A percentile compares a stretch with the other conserved stretches of the same genome.
phyloP scores from a whole-genome alignment of 371 early-diverging fungal genomes.

The Rhizopus sp. region DNA sequence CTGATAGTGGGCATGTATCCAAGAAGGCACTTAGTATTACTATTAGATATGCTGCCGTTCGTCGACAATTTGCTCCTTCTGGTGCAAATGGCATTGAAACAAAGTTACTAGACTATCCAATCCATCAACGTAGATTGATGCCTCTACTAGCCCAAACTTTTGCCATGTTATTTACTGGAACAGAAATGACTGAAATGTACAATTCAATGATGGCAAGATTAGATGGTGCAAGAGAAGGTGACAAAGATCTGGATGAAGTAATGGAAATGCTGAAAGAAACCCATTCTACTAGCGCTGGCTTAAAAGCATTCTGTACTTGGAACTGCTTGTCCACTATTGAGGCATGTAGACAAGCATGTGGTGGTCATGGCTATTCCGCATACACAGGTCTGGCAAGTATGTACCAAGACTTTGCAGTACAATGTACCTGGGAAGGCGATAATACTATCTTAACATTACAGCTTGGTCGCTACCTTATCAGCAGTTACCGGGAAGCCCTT shows the following conservation, averaged over 20 bases:
- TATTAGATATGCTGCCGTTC: conserved; percentile 87
- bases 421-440: conserved; percentile 94
- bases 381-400: conserved; percentile 88
- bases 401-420: conserved; percentile 91
- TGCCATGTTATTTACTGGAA: conserved; percentile 89
- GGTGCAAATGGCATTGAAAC: conserved; percentile 60
- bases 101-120: conserved; percentile 88
- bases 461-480: conserved; percentile 85
- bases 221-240: conserved; percentile 66
- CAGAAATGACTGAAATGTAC: conserved; percentile 80
- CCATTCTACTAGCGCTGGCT: conserved; percentile 89
- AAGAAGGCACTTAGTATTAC: conserved; percentile 93
- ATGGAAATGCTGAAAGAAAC: conserved; percentile 85
- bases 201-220: conserved; percentile 75
- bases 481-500: conserved; percentile 76
- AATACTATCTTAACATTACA: conserved; percentile 92
- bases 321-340: conserved; percentile 85
- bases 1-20: conserved; percentile 83
- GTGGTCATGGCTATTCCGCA: conserved; percentile 91
- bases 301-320: conserved; percentile 96
- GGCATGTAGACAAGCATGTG: conserved; percentile 87
- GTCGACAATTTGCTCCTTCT: conserved; percentile 78
- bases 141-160: conserved; percentile 89
- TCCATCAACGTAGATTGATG: conserved; percentile 90
- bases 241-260: conserved; percentile 64